Evolutionary conservation across 2,329 filamentous ascomycete genomes (phyloP).

Genomic region (Coniochaeta sp.): DNA sequence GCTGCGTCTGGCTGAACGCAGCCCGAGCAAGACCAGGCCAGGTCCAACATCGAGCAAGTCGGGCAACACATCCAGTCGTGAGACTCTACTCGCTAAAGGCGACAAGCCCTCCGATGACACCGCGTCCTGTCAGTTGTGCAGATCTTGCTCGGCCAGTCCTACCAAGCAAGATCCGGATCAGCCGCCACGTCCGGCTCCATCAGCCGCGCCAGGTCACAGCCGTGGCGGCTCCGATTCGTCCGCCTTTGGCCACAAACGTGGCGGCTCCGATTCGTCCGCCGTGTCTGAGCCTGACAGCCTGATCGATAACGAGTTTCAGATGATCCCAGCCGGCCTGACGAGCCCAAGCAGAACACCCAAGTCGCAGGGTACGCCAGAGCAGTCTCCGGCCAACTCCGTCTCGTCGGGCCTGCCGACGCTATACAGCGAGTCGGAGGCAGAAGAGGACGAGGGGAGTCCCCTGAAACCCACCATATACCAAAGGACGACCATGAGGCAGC

Average conservation of each 20-base stretch:
- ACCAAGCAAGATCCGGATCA: constrained; percentile 9
- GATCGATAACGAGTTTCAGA: constrained; percentile 20
- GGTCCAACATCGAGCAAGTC: constrained; percentile 6
- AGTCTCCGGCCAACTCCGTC: constrained; percentile 32
- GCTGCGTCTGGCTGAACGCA: constrained; percentile 31
- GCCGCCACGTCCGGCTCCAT: constrained; percentile 13
- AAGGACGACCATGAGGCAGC: constrained; percentile 7
- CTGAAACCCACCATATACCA: not conserved
- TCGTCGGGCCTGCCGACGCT: constrained; percentile 50
- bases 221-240: not conserved
- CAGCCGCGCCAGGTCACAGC: not conserved
- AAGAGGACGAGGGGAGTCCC: constrained; percentile 18
- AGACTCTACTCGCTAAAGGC: not conserved
- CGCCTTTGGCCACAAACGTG: not conserved
- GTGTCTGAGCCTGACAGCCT: constrained; percentile 34
- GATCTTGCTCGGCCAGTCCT: constrained; percentile 17
- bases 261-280: constrained; percentile 22
- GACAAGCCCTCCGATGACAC: not conserved
- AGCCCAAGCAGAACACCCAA: constrained; percentile 31
- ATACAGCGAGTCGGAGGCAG: constrained; percentile 45
- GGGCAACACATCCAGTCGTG: not conserved
- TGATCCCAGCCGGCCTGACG: constrained; percentile 27
- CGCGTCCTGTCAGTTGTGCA: not conserved
- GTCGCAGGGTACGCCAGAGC: constrained; percentile 6
- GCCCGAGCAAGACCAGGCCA: constrained; percentile 1